Percentiles rank a stretch among this genome's conserved stretches.
Conservation (phyloP, 1,284 basidiomycete genomes). For the Athelia sp. region DNA sequence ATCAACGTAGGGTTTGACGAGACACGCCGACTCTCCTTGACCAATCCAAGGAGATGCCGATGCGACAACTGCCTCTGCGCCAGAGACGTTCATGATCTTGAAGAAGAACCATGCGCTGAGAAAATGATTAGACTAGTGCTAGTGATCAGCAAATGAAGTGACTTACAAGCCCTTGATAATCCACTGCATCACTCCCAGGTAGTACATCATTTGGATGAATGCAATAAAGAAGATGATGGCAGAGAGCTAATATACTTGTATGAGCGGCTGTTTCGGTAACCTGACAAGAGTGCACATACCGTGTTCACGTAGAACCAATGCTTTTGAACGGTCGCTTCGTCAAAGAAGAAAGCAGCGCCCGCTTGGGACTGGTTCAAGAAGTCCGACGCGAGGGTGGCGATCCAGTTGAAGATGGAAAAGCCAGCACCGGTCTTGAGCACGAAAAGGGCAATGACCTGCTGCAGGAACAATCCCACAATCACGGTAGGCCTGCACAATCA, state of each 20-base stretch:
- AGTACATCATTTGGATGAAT: slow-evolving; percentile 84
- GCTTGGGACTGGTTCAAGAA: slow-evolving; percentile 60
- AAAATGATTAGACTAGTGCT: slow-evolving; percentile 7
- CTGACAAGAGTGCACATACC: slow-evolving; percentile 31
- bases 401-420: slow-evolving; percentile 77
- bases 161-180: slow-evolving; percentile 74
- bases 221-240: slow-evolving; percentile 87
- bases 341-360: slow-evolving; percentile 79
- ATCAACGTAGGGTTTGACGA: slow-evolving; percentile 83
- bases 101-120: slow-evolving; percentile 87
- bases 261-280: neutral
- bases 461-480: slow-evolving; percentile 79
- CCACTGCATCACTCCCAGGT: slow-evolving; percentile 88
- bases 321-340: slow-evolving; percentile 50
- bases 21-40: slow-evolving; percentile 82
- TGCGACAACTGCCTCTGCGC: slow-evolving; percentile 89
- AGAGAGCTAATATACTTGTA: slow-evolving; percentile 40
- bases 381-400: slow-evolving; percentile 70
- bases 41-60: slow-evolving; percentile 91
- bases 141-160: neutral
- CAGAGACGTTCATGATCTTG: slow-evolving; percentile 82
- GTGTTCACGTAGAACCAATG: slow-evolving; percentile 82
- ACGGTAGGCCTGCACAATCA: slow-evolving; percentile 63
- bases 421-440: slow-evolving; percentile 80
- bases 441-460: slow-evolving; percentile 82